phyloP scores from a whole-genome alignment of 257 asterid genomes.

The Thymus mandschuricus region DNA sequence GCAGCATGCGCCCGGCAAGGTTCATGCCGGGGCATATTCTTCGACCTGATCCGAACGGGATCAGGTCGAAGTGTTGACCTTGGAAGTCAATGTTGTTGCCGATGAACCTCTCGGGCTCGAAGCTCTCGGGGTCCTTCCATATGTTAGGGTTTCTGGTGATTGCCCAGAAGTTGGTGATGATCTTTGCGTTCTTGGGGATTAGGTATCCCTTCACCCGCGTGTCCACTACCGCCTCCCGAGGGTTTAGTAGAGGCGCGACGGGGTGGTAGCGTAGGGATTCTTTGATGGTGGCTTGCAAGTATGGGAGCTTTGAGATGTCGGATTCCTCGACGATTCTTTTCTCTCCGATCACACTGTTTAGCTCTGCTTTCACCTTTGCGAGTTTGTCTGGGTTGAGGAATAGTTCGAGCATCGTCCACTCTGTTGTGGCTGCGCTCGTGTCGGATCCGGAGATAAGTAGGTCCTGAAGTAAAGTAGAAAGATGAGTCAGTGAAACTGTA shows the following conservation, averaged over 20 bases:
- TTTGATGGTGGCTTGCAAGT: constrained; percentile 11
- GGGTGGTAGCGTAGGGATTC: neutral
- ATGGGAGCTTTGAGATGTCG: neutral
- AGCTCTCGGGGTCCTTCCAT: neutral
- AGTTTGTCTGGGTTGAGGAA: constrained; percentile 28
- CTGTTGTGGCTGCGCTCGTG: neutral
- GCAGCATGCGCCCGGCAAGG: neutral
- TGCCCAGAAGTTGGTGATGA: neutral
- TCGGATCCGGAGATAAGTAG: neutral
- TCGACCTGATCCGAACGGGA: constrained; percentile 6
- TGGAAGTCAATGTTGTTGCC: neutral
- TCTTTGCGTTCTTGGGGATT: neutral
- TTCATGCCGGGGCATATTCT: neutral
- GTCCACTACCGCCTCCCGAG: neutral
- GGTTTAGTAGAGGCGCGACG: neutral
- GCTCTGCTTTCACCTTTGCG: constrained; percentile 11
- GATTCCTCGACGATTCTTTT: neutral
- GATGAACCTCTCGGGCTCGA: constrained; percentile 1
- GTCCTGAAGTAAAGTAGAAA: neutral
- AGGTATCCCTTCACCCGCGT: neutral
- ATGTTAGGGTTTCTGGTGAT: neutral
- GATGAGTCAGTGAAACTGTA: too few relatives aligned
- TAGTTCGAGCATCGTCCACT: constrained; percentile 43
- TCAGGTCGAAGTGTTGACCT: neutral
- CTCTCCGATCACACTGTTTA: neutral